phyloP scores from a whole-genome alignment of 1,284 basidiomycete species.

The Microbotryum scabiosae region DNA sequence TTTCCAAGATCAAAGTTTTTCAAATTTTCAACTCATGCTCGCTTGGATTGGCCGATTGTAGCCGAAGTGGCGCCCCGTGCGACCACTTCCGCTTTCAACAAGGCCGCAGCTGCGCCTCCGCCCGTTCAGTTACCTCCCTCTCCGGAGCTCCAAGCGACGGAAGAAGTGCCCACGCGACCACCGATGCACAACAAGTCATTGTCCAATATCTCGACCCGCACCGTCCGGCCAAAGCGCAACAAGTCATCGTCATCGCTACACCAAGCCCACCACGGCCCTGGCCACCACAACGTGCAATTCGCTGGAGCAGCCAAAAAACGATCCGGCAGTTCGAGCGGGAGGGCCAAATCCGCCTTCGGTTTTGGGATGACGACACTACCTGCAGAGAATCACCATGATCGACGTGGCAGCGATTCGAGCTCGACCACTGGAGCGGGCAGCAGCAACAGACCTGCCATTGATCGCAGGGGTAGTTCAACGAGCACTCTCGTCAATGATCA shows the following conservation, averaged over 20 bases:
- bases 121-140: background rate
- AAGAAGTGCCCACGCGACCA: background rate
- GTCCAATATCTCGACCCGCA: background rate
- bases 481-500: no score
- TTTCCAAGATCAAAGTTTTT: no score
- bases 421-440: no score
- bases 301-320: slow-evolving; percentile 7
- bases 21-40: no score
- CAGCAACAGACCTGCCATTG: no score
- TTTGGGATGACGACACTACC: slow-evolving; percentile 20
- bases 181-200: background rate
- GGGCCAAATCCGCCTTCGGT: slow-evolving; percentile 13
- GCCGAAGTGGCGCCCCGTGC: no score
- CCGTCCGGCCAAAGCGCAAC: slow-evolving; percentile 19
- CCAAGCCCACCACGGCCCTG: background rate
- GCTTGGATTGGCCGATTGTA: no score
- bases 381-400: no score
- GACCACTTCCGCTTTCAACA: background rate
- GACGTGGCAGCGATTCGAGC: no score
- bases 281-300: no score
- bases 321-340: slow-evolving; percentile 9
- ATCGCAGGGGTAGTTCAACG: no score
- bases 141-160: background rate
- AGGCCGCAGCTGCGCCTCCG: background rate
- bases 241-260: slow-evolving; percentile 20